phyloP scores from a whole-genome alignment of 2,329 filamentous ascomycete genomes.

The Escovopsis sp. region DNA sequence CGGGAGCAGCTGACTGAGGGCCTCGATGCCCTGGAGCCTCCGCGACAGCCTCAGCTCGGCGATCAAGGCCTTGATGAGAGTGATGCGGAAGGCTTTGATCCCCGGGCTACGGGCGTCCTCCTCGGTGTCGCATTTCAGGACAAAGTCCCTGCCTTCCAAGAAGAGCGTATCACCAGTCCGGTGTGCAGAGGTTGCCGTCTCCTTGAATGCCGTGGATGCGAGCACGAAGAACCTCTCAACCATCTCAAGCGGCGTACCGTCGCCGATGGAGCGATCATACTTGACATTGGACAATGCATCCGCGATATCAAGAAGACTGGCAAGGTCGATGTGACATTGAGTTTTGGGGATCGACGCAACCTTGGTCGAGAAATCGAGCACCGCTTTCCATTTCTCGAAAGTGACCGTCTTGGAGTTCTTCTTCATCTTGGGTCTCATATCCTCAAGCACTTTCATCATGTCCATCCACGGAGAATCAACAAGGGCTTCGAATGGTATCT shows the following conservation, averaged over 20 bases:
- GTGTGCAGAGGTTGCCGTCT: conserved; percentile 30
- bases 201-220: conserved; percentile 21
- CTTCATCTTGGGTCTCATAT: conserved; percentile 11
- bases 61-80: conserved; percentile 21
- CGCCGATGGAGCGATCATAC: conserved; percentile 10
- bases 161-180: conserved; percentile 29
- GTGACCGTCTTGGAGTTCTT: conserved; percentile 14
- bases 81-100: conserved; percentile 19
- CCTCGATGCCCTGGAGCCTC: conserved; percentile 12
- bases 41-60: conserved; percentile 15
- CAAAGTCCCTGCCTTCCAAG: conserved; percentile 13
- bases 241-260: conserved; percentile 17
- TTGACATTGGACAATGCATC: conserved; percentile 17
- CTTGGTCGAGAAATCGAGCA: conserved; percentile 32
- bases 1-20: conserved; percentile 11
- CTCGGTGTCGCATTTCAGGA: conserved; percentile 11
- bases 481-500: conserved; percentile 24
- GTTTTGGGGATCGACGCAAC: conserved; percentile 37
- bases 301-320: conserved; percentile 20
- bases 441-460: conserved; percentile 22
- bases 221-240: conserved; percentile 19
- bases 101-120: background rate
- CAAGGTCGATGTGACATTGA: conserved; percentile 31
- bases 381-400: conserved; percentile 18
- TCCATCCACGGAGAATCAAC: conserved; percentile 28